phyloP scores from a whole-genome alignment of 75 land plant genomes.

The Pinus tabuliformis region DNA sequence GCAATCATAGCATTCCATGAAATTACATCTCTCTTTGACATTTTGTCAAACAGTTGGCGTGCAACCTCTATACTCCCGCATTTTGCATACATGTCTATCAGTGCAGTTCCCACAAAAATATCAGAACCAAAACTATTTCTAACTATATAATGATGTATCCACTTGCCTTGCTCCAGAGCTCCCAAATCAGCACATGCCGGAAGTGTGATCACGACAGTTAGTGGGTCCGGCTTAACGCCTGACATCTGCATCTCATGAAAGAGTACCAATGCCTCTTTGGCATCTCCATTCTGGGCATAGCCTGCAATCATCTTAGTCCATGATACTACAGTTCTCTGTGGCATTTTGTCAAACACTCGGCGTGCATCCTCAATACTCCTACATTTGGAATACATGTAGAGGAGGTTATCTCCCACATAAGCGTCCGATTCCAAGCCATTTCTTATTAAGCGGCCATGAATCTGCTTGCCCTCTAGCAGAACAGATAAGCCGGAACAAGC shows the following conservation, averaged over 20 bases:
- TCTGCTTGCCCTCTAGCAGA: slow-evolving; percentile 31
- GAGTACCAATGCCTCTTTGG: slow-evolving; percentile 43
- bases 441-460: slow-evolving; percentile 33
- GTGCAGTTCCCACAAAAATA: slow-evolving; percentile 55
- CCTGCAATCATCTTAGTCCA: slow-evolving; percentile 80
- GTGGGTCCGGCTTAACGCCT: slow-evolving; percentile 20
- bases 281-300: slow-evolving; percentile 36
- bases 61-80: slow-evolving; percentile 51
- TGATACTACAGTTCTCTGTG: slow-evolving; percentile 31
- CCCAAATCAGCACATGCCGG: slow-evolving; percentile 46
- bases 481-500: slow-evolving; percentile 40
- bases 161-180: slow-evolving; percentile 32
- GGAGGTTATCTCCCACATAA: slow-evolving; percentile 37
- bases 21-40: slow-evolving; percentile 35
- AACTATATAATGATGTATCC: slow-evolving; percentile 49
- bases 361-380: slow-evolving; percentile 28
- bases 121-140: slow-evolving; percentile 29
- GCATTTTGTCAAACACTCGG: slow-evolving; percentile 40
- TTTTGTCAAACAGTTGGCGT: slow-evolving; percentile 41
- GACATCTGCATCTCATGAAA: slow-evolving; percentile 37
- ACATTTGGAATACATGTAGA: slow-evolving; percentile 68
- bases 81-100: slow-evolving; percentile 71
- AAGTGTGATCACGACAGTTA: slow-evolving; percentile 47
- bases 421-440: slow-evolving; percentile 26
- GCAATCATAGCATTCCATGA: slow-evolving; percentile 74